Evolutionary conservation across 2,329 filamentous ascomycete genomes (phyloP).

Genomic region (Xylaria sp.): DNA sequence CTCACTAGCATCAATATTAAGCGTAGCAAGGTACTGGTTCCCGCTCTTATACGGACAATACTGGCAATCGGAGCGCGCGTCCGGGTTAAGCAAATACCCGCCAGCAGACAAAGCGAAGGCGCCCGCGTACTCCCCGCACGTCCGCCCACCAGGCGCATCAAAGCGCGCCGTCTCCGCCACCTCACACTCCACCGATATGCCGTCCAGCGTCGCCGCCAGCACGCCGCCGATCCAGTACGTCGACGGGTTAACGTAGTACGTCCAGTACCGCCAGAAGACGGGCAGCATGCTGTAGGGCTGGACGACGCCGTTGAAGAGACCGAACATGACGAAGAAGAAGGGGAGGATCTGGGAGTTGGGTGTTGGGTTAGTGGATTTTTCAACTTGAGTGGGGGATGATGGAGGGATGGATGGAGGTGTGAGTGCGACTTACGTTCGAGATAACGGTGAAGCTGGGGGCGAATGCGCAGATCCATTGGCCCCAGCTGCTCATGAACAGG

Average conservation of each 20-base stretch:
- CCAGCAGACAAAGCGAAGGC: slow-evolving; percentile 63
- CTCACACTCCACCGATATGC: slow-evolving; percentile 61
- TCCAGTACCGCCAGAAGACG: slow-evolving; percentile 79
- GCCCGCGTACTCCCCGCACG: slow-evolving; percentile 73
- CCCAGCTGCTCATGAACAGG: slow-evolving; percentile 80
- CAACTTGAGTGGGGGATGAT: not conserved
- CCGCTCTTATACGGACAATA: slow-evolving; percentile 73
- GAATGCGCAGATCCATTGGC: slow-evolving; percentile 87
- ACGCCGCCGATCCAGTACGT: slow-evolving; percentile 77
- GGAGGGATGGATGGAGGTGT: too few species aligned
- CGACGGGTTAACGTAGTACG: slow-evolving; percentile 74
- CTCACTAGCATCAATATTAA: slow-evolving; percentile 62
- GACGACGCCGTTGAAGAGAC: slow-evolving; percentile 81
- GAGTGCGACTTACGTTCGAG: slow-evolving; percentile 63
- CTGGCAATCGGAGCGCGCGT: slow-evolving; percentile 69
- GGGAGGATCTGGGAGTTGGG: slow-evolving; percentile 68
- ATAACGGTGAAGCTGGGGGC: slow-evolving; percentile 83
- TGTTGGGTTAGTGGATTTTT: not conserved
- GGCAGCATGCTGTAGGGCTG: slow-evolving; percentile 73
- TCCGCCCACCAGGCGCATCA: slow-evolving; percentile 71
- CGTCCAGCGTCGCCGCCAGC: slow-evolving; percentile 70
- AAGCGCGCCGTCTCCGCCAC: slow-evolving; percentile 57
- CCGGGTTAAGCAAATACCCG: slow-evolving; percentile 73
- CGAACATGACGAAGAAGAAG: slow-evolving; percentile 84
- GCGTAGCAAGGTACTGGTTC: slow-evolving; percentile 71